Evolutionary conservation across 306 rosid genomes (phyloP).

Genomic region (Acacia melanoxylon): DNA sequence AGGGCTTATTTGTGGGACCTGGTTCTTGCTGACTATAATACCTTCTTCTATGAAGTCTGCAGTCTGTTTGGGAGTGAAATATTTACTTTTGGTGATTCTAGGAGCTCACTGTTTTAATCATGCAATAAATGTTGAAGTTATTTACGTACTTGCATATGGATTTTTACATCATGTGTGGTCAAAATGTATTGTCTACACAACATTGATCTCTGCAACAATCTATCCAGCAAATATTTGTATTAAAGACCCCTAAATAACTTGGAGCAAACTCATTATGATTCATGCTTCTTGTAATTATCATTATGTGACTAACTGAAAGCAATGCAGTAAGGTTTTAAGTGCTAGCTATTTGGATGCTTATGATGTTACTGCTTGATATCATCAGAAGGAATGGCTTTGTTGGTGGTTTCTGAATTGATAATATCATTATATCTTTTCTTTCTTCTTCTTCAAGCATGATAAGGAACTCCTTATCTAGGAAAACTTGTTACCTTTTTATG

Average conservation of each 20-base stretch:
- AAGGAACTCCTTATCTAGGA: neutral
- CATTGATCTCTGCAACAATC: slow-evolving; percentile 6
- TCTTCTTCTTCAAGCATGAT: neutral
- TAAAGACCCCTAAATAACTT: neutral
- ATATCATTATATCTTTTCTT: neutral
- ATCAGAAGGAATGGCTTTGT: neutral
- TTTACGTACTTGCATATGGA: neutral
- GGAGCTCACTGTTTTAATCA: slow-evolving; percentile 3
- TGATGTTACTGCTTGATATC: neutral
- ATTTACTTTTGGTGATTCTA: slow-evolving; percentile 7
- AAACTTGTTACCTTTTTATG: neutral
- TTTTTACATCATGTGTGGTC: neutral
- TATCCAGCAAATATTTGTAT: neutral
- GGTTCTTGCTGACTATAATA: slow-evolving; percentile 1
- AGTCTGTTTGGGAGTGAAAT: slow-evolving; percentile 11
- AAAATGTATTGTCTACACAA: neutral
- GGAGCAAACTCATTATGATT: neutral
- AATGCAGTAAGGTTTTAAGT: neutral
- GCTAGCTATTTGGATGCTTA: neutral
- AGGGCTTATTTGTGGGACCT: slow-evolving; percentile 20
- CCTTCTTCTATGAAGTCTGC: neutral
- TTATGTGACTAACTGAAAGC: neutral
- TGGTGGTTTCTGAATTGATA: neutral
- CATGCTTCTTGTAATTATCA: neutral
- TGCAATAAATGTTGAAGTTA: slow-evolving; percentile 5